A percentile compares a stretch with the other conserved stretches of the same genome.
Conservation (phyloP, 352 stramenopile genomes). For the Phytophthora melonis region DNA sequence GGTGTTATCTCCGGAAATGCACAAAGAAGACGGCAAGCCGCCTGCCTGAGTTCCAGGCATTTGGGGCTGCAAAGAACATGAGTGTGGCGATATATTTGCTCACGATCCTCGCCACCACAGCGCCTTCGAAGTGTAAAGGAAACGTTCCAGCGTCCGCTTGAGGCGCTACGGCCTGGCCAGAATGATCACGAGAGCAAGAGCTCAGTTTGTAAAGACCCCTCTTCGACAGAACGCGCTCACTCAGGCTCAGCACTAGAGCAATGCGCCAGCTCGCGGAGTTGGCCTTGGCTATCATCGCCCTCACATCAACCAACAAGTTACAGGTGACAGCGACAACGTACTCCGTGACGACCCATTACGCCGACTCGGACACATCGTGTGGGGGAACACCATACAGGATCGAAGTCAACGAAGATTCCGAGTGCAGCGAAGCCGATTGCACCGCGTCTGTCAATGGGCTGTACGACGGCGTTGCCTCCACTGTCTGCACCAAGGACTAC, state of each 20-base stretch:
- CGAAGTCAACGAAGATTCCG: not conserved
- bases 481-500: conserved; percentile 5
- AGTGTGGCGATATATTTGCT: not conserved
- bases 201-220: not conserved
- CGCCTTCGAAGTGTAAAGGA: not conserved
- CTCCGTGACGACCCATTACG: conserved; percentile 2
- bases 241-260: not conserved
- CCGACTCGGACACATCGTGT: conserved; percentile 9
- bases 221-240: not conserved
- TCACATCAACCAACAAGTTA: not conserved
- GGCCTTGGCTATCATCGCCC: not conserved
- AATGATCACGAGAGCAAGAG: not conserved
- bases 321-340: conserved; percentile 5
- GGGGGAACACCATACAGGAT: conserved; percentile 6
- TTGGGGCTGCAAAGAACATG: not conserved
- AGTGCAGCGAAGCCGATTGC: conserved; percentile 5
- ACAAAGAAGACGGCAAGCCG: not conserved
- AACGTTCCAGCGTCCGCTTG: not conserved
- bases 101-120: not conserved
- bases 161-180: not conserved
- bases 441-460: conserved; percentile 1
- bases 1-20: not conserved
- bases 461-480: conserved; percentile 9
- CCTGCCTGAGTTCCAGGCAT: too few species aligned
- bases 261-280: not conserved